These are phyloP conservation scores for Trichoderma atrobrunneum DNA, from an alignment of 2,329 filamentous ascomycete genomes.

Conservation along the genomic window DNA sequence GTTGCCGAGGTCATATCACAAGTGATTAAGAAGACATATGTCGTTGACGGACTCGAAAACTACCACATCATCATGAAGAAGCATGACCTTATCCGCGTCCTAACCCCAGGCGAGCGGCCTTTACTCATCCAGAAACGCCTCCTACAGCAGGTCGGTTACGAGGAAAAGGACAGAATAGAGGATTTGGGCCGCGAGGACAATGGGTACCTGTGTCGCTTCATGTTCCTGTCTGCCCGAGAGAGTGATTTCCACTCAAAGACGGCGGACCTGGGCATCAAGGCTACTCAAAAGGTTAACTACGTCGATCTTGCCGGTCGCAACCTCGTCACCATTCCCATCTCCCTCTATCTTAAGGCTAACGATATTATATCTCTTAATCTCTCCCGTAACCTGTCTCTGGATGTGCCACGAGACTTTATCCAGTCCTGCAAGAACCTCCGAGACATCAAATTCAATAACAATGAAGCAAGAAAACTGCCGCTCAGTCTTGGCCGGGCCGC, in stretches of 20 bases:
- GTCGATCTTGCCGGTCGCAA: slow-evolving; percentile 89
- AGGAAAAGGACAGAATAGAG: slow-evolving; percentile 80
- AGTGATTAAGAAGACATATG: slow-evolving; percentile 89
- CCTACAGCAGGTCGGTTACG: slow-evolving; percentile 88
- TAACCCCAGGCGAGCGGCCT: slow-evolving; percentile 75
- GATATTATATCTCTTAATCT: slow-evolving; percentile 96
- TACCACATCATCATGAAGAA: slow-evolving; percentile 96
- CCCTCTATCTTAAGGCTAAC: slow-evolving; percentile 82
- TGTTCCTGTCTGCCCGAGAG: slow-evolving; percentile 86
- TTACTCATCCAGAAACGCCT: slow-evolving; percentile 88
- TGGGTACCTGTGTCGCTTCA: slow-evolving; percentile 93
- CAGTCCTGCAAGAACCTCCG: slow-evolving; percentile 86
- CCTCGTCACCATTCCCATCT: slow-evolving; percentile 90
- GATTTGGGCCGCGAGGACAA: slow-evolving; percentile 96
- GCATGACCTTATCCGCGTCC: slow-evolving; percentile 81
- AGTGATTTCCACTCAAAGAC: slow-evolving; percentile 67
- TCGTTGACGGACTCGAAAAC: slow-evolving; percentile 85
- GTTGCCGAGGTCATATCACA: slow-evolving; percentile 86
- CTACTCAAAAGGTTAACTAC: slow-evolving; percentile 87
- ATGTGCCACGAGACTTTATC: slow-evolving; percentile 94
- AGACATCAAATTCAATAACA: slow-evolving; percentile 94
- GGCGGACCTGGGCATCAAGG: slow-evolving; percentile 77
- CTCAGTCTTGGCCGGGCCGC: slow-evolving; percentile 78
- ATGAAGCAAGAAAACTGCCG: slow-evolving; percentile 84
- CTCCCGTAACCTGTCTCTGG: slow-evolving; percentile 85